Conservation (phyloP, 148 eudicot species). For the Suaeda aralocaspica region DNA sequence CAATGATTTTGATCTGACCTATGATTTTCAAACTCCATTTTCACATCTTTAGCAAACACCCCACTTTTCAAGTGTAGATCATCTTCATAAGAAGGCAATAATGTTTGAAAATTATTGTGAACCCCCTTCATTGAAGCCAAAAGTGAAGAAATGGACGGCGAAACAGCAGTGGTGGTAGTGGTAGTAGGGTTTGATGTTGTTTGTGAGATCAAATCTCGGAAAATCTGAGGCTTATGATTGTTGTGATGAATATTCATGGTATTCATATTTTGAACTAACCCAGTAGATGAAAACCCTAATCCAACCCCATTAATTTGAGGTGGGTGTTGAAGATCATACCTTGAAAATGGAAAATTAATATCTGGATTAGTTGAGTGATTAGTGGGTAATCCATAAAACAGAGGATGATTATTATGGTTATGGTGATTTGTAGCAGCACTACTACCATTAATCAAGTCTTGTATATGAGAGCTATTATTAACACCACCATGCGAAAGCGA, state of each 20-base stretch:
- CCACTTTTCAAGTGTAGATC: constrained; percentile 29
- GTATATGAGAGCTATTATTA: not conserved
- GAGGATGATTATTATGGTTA: constrained; percentile 18
- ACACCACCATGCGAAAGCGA: not conserved
- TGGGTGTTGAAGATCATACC: constrained; percentile 42
- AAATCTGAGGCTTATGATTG: constrained; percentile 20
- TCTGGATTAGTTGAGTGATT: constrained; percentile 22
- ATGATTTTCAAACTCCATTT: constrained; percentile 37
- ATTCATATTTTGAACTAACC: constrained; percentile 17
- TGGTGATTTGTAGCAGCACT: too few species aligned
- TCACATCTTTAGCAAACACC: constrained; percentile 31
- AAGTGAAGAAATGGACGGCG: constrained; percentile 39
- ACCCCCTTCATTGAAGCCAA: constrained; percentile 31
- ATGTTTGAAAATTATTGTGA: constrained; percentile 32
- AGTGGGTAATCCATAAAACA: constrained; percentile 33
- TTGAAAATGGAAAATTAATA: constrained; percentile 36
- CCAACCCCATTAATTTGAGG: constrained; percentile 42
- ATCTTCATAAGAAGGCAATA: constrained; percentile 41
- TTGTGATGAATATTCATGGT: constrained; percentile 5
- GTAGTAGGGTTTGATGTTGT: constrained; percentile 29
- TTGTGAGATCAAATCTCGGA: constrained; percentile 32
- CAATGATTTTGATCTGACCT: constrained; percentile 28
- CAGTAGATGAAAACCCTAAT: constrained; percentile 48
- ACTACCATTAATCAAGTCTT: constrained; percentile 9
- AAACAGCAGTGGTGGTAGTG: constrained; percentile 21